Conservation (phyloP, 306 rosid genomes). For the Acacia confusa region DNA sequence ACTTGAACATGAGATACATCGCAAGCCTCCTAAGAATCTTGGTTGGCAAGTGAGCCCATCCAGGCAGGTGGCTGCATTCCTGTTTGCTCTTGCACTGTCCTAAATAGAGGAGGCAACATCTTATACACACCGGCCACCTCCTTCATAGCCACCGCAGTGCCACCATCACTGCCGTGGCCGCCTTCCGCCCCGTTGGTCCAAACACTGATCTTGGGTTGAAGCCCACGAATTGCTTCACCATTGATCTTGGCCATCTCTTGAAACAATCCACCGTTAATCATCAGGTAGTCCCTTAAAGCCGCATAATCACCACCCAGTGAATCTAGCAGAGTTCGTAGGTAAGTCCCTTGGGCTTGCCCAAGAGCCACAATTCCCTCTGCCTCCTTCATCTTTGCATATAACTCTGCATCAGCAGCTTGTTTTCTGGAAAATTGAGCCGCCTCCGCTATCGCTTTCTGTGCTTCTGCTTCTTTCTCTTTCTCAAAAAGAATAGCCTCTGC, state of each 20-base stretch:
- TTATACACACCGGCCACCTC: constrained; percentile 38
- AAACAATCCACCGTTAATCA: constrained; percentile 33
- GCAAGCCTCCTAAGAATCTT: background rate
- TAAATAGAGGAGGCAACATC: constrained; percentile 42
- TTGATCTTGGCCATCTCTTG: constrained; percentile 41
- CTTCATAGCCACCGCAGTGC: constrained; percentile 18
- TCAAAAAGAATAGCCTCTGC: constrained; percentile 37
- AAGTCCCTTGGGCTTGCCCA: constrained; percentile 33
- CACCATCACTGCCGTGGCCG: background rate
- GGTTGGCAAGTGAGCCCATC: constrained; percentile 34
- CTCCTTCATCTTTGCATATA: constrained; percentile 37
- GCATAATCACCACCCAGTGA: constrained; percentile 34
- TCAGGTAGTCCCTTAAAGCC: constrained; percentile 33
- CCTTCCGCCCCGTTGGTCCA: constrained; percentile 23
- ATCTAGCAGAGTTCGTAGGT: constrained; percentile 32
- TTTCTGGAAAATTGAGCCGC: constrained; percentile 33
- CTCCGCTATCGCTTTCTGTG: constrained; percentile 33
- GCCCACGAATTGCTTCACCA: constrained; percentile 41
- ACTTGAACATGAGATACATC: too few species aligned
- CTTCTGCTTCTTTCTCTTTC: constrained; percentile 41
- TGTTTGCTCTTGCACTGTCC: constrained; percentile 43
- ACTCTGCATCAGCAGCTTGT: constrained; percentile 36
- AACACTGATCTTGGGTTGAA: constrained; percentile 41
- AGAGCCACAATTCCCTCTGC: constrained; percentile 41
- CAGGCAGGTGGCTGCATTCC: constrained; percentile 47